Evolutionary conservation across 352 stramenopile species (phyloP), one percentile per base, ranked within the genome.

Genomic region (Phytophthora hibernalis): DNA sequence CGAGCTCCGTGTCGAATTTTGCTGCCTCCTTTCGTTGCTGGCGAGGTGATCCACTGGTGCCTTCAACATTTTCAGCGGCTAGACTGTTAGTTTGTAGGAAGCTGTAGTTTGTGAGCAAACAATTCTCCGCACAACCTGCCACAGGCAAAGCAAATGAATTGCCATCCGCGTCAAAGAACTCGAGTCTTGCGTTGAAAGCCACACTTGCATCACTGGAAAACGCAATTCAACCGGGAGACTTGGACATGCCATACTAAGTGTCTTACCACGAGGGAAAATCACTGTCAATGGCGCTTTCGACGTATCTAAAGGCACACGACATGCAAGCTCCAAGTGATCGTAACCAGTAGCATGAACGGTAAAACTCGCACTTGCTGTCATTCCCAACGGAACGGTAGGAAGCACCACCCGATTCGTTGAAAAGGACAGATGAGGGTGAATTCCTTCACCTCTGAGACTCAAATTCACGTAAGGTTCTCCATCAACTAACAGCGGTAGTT

Each of bases 391-490:
- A 10, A 98, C 96, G 0, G 88, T 93, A 0, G 96, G 95, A 15
- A 98, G 61, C 10, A 96, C 64, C 2, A 98, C 72, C 10, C 92
- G 80, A 43, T 90, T 86, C 5, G 82, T 82, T 24, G 80, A 92
- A 67, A 98, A 98, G 3, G 79, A 94, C n/a, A 98, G 70, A 28
- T 97, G 89, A 1, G 96, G 96, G 47, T 97, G 92, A 12, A 98
- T 95, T 16, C 93, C 96, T 48, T 85, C 78, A 3, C 95, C 96
- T 20, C 81, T 52, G 5, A 96, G 59, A 18, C 79, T 79, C 26
- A 98, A 37, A 37, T 89, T 83, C n/a, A 98, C 74, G 58, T 98
- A 98, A 13, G 80, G 82, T 33, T 78, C 64, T 7, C 85, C 79
- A 37, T 89, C 76, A 0, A 98, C 65, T 4, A 91, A 72, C 0